Evolutionary conservation across 805 yeast genomes (phyloP), one percentile per base, ranked within the genome.

Genomic region (Saccharomycopsis synnaedendra): DNA sequence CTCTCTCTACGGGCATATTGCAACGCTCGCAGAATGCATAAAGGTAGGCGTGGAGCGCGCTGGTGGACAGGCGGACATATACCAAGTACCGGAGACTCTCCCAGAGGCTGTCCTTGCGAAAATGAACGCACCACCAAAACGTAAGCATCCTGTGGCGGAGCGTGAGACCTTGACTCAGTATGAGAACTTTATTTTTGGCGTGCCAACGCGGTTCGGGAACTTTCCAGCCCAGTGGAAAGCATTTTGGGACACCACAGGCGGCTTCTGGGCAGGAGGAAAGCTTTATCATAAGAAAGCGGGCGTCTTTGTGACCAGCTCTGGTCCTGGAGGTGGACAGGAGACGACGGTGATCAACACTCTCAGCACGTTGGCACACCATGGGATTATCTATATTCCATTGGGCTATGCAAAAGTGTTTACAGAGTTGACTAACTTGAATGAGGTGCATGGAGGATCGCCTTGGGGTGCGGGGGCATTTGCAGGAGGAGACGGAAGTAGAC

Each of bases 401-500:
- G 95, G 95, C 52, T 85, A 79, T 67, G 74, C 70, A 53, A 62
- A 69, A 52, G 68, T 74, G 4, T 80, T 80, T 64, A 71, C 73
- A 7, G 71, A 72, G 55, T 58, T 80, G 54, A 65, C 83, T 40
- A 71, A 70, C 64, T 58, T 80, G 41, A 75, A 71, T 3, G 87
- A 83, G 66, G 71, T 77, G 44, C 94, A 82, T 61, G 95, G 95
- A 55, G 85, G 84, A 48, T 75, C 88, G 28, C 76, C 95, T 42
- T 86, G 88, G 87, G 95, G 95, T 62, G 83, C 95, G 34, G 95
- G 95, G 56, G 67, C 85, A 37, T 69, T 73, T 58, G 88, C 95
- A 32, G 85, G 78, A 44, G 69, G 73, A 45, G 90, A 82, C 60
- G 95, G 94, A 44, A 74, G 84, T 5, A 78, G 94, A 69, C 67